Conservation (phyloP, 2,329 filamentous ascomycete genomes). For the Penicillium sp. region DNA sequence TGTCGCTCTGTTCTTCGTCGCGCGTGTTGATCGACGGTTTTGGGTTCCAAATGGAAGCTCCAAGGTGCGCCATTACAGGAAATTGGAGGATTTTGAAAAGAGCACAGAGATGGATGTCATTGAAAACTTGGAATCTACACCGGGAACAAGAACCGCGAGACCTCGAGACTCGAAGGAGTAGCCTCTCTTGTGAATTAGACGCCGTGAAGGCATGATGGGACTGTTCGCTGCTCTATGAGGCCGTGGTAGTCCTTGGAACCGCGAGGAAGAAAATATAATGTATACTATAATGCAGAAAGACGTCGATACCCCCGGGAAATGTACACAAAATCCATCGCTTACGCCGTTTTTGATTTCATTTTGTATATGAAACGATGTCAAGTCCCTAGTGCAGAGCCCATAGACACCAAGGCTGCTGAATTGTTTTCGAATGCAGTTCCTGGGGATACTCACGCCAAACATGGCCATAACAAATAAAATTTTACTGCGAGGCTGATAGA, state of each 20-base stretch:
- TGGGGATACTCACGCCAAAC: too few relatives aligned
- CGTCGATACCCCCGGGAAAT: too few relatives aligned
- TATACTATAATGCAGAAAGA: too few relatives aligned
- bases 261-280: too few relatives aligned
- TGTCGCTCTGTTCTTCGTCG: conserved; percentile 65
- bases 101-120: background rate
- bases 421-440: too few relatives aligned
- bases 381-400: too few relatives aligned
- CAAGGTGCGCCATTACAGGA: conserved; percentile 16
- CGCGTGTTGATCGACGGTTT: conserved; percentile 75
- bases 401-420: too few relatives aligned
- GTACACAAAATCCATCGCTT: too few relatives aligned
- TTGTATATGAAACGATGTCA: too few relatives aligned
- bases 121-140: background rate
- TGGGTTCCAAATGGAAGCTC: conserved; percentile 66
- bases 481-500: too few relatives aligned
- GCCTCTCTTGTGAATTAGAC: background rate
- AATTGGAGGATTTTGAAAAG: background rate
- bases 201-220: background rate
- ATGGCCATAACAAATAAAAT: too few relatives aligned
- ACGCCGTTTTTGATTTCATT: too few relatives aligned
- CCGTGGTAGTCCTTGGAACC: background rate
- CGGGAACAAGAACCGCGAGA: background rate
- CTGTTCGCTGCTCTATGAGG: background rate
- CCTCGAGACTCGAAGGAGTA: background rate